Evolutionary conservation across 2,329 filamentous ascomycete genomes (phyloP), one percentile per base, ranked within the genome.

Genomic region (Arachnomyces sp.): DNA sequence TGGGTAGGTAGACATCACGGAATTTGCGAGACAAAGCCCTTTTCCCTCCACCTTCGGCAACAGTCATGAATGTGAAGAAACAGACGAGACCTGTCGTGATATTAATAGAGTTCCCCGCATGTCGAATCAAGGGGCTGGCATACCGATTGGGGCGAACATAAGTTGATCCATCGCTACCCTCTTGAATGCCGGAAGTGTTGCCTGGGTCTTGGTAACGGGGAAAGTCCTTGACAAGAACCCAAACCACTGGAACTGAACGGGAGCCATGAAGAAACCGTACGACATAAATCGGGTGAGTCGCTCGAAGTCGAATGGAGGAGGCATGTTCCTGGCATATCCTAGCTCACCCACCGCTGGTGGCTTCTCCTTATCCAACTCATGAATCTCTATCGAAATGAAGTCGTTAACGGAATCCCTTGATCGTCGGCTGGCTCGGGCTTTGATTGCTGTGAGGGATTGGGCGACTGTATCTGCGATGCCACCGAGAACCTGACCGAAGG

Each of bases 11-110:
- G 66, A 96, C 89, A 58, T 95, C 90, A 56, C 84, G 77, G 53
- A 98, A 81, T 71, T 98, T 98, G 59, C 81, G 76, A 46, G 73
- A 67, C 36, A 98, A 74, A 6, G 85, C 89, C 44, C 84, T 75
- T 54, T 77, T 79, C 25, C 88, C 87, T 43, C 92, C 92, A 17
- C 92, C 92, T 66, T 98, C 92, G 9, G 90, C 85, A 12, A 96
- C 65, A 0, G 92, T 96, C 90, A 98, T 96, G 65, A 82, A 90
- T 1, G 85, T 88, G 63, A 96, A 98, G 72, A 98, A 98, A 50
- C 77, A 74, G 11, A 76, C 84, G 42, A 98, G 76, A 67, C 85
- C 76, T 79, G 49, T 11, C 34, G 18, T 13, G 11, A 20, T 17
- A 37, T 30, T 15, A 13, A 34, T 12, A 29, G 16, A 38, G 12